These are phyloP conservation scores for Phylloporus scabripes DNA, from an alignment of 768 basidiomycete species.

Conservation along the genomic window DNA sequence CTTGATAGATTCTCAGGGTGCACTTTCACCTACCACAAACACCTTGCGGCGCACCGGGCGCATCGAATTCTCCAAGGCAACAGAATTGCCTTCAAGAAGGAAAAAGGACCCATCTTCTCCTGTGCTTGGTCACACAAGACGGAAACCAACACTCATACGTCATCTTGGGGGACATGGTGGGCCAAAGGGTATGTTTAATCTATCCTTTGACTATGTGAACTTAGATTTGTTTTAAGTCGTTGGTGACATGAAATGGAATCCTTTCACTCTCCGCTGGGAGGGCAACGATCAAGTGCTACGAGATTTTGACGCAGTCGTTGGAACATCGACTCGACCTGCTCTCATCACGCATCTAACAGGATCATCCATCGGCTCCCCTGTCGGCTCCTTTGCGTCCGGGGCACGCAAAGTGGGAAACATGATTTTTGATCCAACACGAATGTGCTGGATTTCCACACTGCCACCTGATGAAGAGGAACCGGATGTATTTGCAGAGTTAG, in stretches of 20 bases:
- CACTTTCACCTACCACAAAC: slow-evolving; percentile 43
- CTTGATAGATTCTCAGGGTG: slow-evolving; percentile 18
- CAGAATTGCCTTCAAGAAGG: slow-evolving; percentile 44
- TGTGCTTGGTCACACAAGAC: slow-evolving; percentile 41
- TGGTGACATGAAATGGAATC: slow-evolving; percentile 98
- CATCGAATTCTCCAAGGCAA: slow-evolving; percentile 47
- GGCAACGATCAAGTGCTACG: slow-evolving; percentile 90
- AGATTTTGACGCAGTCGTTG: slow-evolving; percentile 80
- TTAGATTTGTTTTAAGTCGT: slow-evolving; percentile 53
- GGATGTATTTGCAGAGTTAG: slow-evolving; percentile 90
- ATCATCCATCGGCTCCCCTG: slow-evolving; percentile 77
- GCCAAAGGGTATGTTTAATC: slow-evolving; percentile 60
- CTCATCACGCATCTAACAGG: slow-evolving; percentile 92
- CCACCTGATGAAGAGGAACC: slow-evolving; percentile 89
- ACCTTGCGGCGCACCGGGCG: slow-evolving; percentile 53
- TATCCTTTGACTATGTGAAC: slow-evolving; percentile 5
- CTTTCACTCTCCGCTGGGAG: slow-evolving; percentile 86
- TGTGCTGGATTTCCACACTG: slow-evolving; percentile 92
- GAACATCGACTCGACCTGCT: slow-evolving; percentile 85
- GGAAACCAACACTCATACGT: slow-evolving; percentile 85
- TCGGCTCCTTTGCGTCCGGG: slow-evolving; percentile 66
- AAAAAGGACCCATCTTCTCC: slow-evolving; percentile 49
- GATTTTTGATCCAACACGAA: slow-evolving; percentile 90
- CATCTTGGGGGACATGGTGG: slow-evolving; percentile 64
- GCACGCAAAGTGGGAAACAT: slow-evolving; percentile 95